Base-by-base conservation (phyloP, 352 stramenopile species). In the Pythium pectinolyticum region DNA sequence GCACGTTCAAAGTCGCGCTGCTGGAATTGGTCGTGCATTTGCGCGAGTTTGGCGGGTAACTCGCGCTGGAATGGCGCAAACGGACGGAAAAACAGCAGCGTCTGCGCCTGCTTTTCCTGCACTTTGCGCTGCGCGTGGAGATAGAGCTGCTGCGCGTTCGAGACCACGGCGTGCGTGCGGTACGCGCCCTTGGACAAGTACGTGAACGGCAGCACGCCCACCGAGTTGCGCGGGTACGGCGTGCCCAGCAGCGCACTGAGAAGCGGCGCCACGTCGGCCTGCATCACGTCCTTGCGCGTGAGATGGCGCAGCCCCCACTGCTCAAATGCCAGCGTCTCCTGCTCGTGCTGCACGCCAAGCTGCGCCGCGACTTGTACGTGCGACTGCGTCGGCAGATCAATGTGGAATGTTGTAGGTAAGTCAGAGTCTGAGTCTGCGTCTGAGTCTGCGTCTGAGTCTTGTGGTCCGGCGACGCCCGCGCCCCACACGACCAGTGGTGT, bases 181-280 rank as follows among this genome's bases (percentile, higher is more conserved):
- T 93, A 93, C 6, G 58, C 57, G 12, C 81, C 81, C n/a, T 78
- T 73, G 0, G 78, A 62, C 6, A 95, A 52, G 63, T 82, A 92
- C 47, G 77, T 80, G 32, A 90, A 91, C 12, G 84, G 86, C 35
- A 94, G 61, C 19, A 91, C 78, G 25, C 84, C 84, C 5, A 94
- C 82, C 24, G 86, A 95, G 52, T 95, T 95, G n/a, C 85, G 78
- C 0, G 86, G 84, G 41, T 90, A 91, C 31, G 84, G 83, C 2
- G 89, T 35, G 3, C 86, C 86, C 15, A 95, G 60, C 25, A 95
- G 57, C 40, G 83, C 70, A 49, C 80, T 87, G 37, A 92, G 76
- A 3, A 94, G 69, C 15, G 84, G 84, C n/a, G 86, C 86, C 2
- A 95, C 67, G 61, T 95, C 84, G 10, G 84, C 86, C 56, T 95